Conservation (phyloP, 2,329 filamentous ascomycete species). For the Torrubiellomyces zombiae region DNA sequence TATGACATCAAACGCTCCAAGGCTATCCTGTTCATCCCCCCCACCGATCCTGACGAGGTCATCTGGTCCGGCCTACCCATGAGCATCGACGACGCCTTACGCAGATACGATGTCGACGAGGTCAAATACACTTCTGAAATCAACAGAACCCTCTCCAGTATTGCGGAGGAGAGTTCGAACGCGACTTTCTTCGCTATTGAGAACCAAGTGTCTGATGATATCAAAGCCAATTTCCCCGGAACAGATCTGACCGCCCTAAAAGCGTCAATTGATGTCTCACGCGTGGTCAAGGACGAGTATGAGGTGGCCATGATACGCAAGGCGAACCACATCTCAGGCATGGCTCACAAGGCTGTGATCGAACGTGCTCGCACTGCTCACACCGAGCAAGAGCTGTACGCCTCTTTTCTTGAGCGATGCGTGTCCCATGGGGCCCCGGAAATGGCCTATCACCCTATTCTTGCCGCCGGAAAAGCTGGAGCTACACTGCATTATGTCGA, state of each 20-base stretch:
- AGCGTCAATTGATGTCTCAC: constrained; percentile 48
- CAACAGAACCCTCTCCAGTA: constrained; percentile 49
- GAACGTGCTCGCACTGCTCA: constrained; percentile 42
- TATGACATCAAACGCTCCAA: constrained; percentile 63
- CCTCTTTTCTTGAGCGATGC: constrained; percentile 60
- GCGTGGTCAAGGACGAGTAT: constrained; percentile 58
- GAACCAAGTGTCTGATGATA: constrained; percentile 55
- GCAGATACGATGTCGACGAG: constrained; percentile 66
- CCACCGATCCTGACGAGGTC: constrained; percentile 71
- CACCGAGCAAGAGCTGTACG: constrained; percentile 75
- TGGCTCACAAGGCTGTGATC: constrained; percentile 48
- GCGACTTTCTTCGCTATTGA: constrained; percentile 57
- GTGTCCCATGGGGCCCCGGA: constrained; percentile 60
- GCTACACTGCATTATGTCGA: constrained; percentile 79
- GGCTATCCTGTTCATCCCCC: constrained; percentile 80
- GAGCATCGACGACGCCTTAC: constrained; percentile 55
- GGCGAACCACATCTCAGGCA: constrained; percentile 53
- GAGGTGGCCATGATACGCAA: constrained; percentile 58
- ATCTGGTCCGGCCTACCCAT: constrained; percentile 88
- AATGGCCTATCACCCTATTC: constrained; percentile 77
- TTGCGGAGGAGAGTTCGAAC: constrained; percentile 21
- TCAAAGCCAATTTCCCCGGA: constrained; percentile 49
- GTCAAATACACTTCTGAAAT: constrained; percentile 59
- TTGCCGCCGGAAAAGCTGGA: constrained; percentile 63
- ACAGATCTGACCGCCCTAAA: constrained; percentile 42